phyloP scores from a whole-genome alignment of 305 asterid genomes.

The Caryopteris hybrid region DNA sequence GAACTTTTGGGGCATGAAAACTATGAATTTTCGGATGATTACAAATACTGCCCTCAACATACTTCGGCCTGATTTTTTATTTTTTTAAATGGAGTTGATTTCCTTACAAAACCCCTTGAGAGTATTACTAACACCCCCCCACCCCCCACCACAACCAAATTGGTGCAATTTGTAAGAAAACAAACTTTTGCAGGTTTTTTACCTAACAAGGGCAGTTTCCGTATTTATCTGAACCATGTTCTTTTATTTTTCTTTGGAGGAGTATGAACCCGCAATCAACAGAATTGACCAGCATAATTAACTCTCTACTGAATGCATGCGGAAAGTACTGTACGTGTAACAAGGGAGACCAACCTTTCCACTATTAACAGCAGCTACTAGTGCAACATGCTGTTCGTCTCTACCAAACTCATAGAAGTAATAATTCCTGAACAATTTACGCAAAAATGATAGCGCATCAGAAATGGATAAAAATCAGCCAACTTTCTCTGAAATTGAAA shows the following conservation, averaged over 20 bases:
- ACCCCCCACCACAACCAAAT: no score
- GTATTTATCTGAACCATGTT: no score
- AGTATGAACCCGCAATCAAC: not conserved
- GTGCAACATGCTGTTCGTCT: slow-evolving; percentile 63
- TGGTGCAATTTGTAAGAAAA: no score
- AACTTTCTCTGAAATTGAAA: not conserved
- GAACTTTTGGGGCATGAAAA: no score
- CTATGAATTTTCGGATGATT: no score
- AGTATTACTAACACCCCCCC: no score
- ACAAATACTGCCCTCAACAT: no score
- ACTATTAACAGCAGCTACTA: slow-evolving; percentile 79
- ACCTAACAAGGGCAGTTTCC: no score
- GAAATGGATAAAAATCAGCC: not conserved
- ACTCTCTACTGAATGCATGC: not conserved
- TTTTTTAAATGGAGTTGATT: no score
- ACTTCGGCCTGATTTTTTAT: no score
- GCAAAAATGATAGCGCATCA: not conserved
- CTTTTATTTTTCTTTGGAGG: not conserved
- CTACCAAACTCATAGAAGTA: slow-evolving; percentile 85
- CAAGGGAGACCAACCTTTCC: slow-evolving; percentile 60
- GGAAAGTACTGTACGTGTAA: not conserved
- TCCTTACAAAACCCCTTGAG: no score
- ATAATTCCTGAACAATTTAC: slow-evolving; percentile 63
- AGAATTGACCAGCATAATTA: not conserved
- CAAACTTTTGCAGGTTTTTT: no score